Conservation (phyloP, 2,329 filamentous ascomycete species). For the Rutstroemia sp. region DNA sequence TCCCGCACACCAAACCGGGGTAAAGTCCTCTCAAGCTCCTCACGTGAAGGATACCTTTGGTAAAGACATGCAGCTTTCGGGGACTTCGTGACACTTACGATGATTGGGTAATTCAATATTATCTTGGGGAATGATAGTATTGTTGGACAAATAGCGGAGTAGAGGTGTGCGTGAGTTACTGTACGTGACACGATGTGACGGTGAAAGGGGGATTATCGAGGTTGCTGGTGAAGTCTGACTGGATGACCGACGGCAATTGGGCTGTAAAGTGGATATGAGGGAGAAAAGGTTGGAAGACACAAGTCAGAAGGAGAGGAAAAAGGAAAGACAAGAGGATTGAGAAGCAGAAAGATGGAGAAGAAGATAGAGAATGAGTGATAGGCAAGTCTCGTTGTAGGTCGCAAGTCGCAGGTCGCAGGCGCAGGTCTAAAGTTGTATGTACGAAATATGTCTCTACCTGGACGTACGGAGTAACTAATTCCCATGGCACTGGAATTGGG, state of each 20-base stretch:
- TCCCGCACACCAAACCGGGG: neutral
- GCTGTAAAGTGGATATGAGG: constrained; percentile 3
- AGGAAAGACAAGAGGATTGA: neutral
- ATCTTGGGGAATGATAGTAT: neutral
- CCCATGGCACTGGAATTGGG: neutral
- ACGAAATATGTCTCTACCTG: neutral
- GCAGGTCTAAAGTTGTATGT: too few relatives aligned
- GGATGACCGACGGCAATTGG: neutral
- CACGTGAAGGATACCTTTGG: constrained; percentile 6
- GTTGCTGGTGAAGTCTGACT: constrained; percentile 4
- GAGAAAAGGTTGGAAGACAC: neutral
- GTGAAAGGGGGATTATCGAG: constrained; percentile 7
- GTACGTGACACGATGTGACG: constrained; percentile 12
- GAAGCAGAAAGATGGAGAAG: neutral
- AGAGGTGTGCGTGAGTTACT: constrained; percentile 2
- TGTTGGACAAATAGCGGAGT: constrained; percentile 17
- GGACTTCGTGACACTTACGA: constrained; percentile 11
- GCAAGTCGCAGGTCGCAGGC: too few relatives aligned
- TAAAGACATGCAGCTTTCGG: constrained; percentile 6
- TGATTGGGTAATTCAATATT: constrained; percentile 6
- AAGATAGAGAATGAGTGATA: neutral
- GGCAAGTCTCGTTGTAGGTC: too few relatives aligned
- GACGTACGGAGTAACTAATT: too few relatives aligned
- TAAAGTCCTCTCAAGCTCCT: neutral
- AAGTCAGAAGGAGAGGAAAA: constrained; percentile 4